Evolutionary conservation across 169 alveolate species (phyloP), one percentile per base, ranked within the genome.

Genomic region (Cryptosporidium sp.): DNA sequence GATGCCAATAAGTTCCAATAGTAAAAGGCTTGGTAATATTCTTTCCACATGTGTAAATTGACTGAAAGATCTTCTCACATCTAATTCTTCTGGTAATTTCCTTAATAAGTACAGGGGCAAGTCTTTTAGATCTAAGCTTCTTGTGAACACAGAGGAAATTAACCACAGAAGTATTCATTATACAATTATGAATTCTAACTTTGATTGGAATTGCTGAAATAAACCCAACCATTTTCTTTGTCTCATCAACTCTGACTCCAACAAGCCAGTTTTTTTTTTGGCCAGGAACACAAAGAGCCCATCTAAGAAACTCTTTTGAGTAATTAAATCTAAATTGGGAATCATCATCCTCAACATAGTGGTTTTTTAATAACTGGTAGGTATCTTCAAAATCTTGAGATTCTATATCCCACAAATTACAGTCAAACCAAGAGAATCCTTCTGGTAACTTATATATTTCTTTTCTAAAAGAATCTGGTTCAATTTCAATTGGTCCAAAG

Each of bases 311-410:
- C 52, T 95, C 99, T 45, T 94, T 93, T 23, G 98, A 94, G 92
- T 98, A 98, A 85, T 98, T 99, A 84, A 98, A 98, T 86, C 99
- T 97, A 91, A 98, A 98, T 94, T 96, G 94, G 73, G 94, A 93
- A 91, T 96, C 99, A 75, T 97, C 99, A 94, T 98, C 99, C 85
- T 98, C 99, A 16, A 98, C 99, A 93, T 98, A 98, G 92, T 98
- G 96, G 74, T 97, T 95, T 41, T 93, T 95, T 73, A 98, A 93
- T 61, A 98, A 92, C 1, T 89, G 92, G 70, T 97, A 97, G 16
- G 97, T 95, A 96, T 97, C 95, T 33, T 85, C 37, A 39, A 59
- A 68, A 52, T 84, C 71, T 41, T 91, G 29, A 18, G 89, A 21
- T 9, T 92, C 92, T 26, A 92, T 95, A 71, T 97, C 93, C 41